Conservation (phyloP, 768 basidiomycete species). For the Mycena capillaripes region DNA sequence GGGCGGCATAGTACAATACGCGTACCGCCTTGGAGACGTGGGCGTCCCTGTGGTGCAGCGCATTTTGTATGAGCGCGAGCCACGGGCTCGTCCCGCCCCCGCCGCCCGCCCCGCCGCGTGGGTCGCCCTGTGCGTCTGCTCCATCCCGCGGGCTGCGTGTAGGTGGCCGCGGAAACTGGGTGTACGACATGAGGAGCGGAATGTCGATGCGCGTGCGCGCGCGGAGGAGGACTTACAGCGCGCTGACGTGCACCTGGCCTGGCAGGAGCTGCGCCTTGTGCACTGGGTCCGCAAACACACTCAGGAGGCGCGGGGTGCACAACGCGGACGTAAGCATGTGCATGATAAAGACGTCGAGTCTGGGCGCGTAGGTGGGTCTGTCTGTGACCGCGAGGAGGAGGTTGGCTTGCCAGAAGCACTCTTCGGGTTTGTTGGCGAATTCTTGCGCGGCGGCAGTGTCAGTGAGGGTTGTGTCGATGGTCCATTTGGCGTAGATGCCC, state of each 20-base stretch:
- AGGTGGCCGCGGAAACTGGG: conserved; percentile 49
- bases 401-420: conserved; percentile 53
- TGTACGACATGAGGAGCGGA: conserved; percentile 54
- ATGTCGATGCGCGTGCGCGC: conserved; percentile 58
- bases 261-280: conserved; percentile 51
- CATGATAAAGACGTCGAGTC: conserved; percentile 59
- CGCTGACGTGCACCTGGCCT: conserved; percentile 46
- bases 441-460: conserved; percentile 19
- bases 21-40: conserved; percentile 55
- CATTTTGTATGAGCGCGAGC: conserved; percentile 50
- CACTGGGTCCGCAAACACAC: conserved; percentile 35
- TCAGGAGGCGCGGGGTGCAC: conserved; percentile 54
- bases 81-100: conserved; percentile 50
- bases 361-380: conserved; percentile 51
- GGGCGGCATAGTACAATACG: conserved; percentile 50
- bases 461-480: conserved; percentile 43
- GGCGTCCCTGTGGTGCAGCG: conserved; percentile 55
- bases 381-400: conserved; percentile 54
- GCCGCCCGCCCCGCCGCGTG: no score
- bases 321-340: conserved; percentile 57
- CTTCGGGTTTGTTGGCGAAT: conserved; percentile 52
- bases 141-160: conserved; percentile 5
- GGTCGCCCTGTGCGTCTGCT: conserved; percentile 43
- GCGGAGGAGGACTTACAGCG: conserved; percentile 49
- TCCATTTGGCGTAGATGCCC: conserved; percentile 51